Conservation (phyloP, 78 protist species). For the Guillardia theta region DNA sequence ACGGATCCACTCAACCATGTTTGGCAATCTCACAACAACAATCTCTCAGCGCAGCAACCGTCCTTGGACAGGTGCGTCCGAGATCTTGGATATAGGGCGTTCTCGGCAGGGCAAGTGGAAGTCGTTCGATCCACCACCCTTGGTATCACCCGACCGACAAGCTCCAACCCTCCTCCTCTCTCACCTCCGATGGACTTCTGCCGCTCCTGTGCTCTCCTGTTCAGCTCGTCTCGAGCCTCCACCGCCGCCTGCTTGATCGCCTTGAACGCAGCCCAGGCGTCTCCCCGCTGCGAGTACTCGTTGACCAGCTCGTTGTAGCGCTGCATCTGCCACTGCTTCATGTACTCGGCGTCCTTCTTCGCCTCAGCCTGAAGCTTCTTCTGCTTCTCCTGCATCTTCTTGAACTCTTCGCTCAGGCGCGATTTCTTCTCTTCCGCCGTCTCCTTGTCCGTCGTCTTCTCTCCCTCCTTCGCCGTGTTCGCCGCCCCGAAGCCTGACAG, state of each 20-base stretch:
- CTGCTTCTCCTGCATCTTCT: constrained; percentile 13
- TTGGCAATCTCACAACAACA: too few relatives aligned
- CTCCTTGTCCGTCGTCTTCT: neutral
- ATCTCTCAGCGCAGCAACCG: too few relatives aligned
- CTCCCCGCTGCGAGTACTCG: too few relatives aligned
- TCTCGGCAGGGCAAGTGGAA: neutral
- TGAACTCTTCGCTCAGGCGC: neutral
- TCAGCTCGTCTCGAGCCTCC: neutral
- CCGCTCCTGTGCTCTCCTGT: too few relatives aligned
- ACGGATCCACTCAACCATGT: too few relatives aligned
- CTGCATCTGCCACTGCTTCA: neutral
- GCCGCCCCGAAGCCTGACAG: constrained; percentile 40
- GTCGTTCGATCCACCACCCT: neutral
- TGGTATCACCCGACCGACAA: neutral
- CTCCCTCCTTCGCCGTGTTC: neutral
- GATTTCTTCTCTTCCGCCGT: neutral
- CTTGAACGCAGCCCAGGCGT: neutral
- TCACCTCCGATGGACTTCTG: too few relatives aligned
- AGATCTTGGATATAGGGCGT: neutral
- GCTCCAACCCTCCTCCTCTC: too few relatives aligned
- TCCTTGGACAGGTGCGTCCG: too few relatives aligned
- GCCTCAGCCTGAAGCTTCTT: neutral
- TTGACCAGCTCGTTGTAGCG: too few relatives aligned
- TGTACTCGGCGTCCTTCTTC: neutral
- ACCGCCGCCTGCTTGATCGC: neutral